Conservation (phyloP, 1,139 yeast genomes). For the Saccharomyces hybrid region DNA sequence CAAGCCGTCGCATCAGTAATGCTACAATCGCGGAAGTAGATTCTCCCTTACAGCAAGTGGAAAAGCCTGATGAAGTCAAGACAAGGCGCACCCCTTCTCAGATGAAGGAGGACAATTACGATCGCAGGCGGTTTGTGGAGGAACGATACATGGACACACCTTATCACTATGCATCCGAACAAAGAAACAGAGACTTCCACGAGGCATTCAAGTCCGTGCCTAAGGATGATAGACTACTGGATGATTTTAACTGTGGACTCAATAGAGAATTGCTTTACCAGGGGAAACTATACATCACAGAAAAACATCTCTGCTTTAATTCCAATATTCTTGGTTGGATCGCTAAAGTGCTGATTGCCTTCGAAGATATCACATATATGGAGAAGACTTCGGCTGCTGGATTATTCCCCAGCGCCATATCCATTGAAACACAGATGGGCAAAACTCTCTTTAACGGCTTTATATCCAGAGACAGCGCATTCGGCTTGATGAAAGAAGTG, state of each 20-base stretch:
- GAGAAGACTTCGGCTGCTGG: conserved; percentile 88
- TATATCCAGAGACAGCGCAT: conserved; percentile 72
- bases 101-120: conserved; percentile 16
- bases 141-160: conserved; percentile 39
- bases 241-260: conserved; percentile 87
- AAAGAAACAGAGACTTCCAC: conserved; percentile 76
- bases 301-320: conserved; percentile 74
- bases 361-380: conserved; percentile 61
- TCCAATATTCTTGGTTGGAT: conserved; percentile 94
- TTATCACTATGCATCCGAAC: conserved; percentile 53
- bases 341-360: conserved; percentile 65
- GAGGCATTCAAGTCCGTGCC: conserved; percentile 64
- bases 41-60: conserved; percentile 6
- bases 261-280: conserved; percentile 86
- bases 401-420: conserved; percentile 86
- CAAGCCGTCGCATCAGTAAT: conserved; percentile 6
- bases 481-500: conserved; percentile 55
- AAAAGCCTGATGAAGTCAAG: conserved; percentile 9
- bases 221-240: conserved; percentile 63
- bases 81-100: conserved; percentile 3
- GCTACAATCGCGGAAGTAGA: neutral
- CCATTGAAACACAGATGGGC: conserved; percentile 53
- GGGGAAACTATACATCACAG: conserved; percentile 82
- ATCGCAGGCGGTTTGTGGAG: conserved; percentile 35
- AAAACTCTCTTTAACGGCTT: conserved; percentile 85